Evolutionary conservation across 352 stramenopile species (phyloP).

Genomic region (Pythium angustatum): DNA sequence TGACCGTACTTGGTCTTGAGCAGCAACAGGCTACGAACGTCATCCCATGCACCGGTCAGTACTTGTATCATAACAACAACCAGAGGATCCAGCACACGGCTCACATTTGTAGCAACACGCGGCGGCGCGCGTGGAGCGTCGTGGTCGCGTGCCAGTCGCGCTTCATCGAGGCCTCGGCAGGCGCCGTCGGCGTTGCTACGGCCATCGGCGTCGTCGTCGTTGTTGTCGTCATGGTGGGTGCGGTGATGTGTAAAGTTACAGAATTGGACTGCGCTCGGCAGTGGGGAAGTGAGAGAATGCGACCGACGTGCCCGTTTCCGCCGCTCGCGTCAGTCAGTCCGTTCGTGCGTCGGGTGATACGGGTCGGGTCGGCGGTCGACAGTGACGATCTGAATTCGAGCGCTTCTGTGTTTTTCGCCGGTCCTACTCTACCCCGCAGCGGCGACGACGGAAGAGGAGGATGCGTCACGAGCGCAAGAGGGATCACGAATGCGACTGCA

Average conservation of each 20-base stretch:
- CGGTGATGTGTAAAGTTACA: too few species aligned
- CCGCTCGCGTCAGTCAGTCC: too few species aligned
- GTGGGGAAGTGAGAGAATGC: too few species aligned
- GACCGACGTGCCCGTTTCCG: too few species aligned
- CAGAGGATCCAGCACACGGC: too few species aligned
- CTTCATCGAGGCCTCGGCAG: slow-evolving; percentile 10
- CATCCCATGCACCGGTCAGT: too few species aligned
- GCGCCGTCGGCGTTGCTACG: background rate
- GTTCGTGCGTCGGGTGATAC: too few species aligned
- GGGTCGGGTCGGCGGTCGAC: background rate
- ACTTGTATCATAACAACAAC: too few species aligned
- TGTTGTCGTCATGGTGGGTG: slow-evolving; percentile 15
- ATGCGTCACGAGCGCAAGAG: too few species aligned
- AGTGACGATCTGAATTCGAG: background rate
- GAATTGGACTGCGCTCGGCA: too few species aligned
- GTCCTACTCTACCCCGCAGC: background rate
- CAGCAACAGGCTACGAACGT: slow-evolving; percentile 28
- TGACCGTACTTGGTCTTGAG: slow-evolving; percentile 42
- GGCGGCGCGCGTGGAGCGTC: slow-evolving; percentile 30
- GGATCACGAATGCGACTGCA: too few species aligned
- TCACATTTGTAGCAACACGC: slow-evolving; percentile 41
- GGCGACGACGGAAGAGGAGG: too few species aligned
- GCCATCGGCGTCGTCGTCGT: background rate
- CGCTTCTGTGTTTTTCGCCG: background rate
- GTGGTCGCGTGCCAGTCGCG: slow-evolving; percentile 33